Conservation (phyloP, 768 basidiomycete species). For the Leucogyrophana mollusca region DNA sequence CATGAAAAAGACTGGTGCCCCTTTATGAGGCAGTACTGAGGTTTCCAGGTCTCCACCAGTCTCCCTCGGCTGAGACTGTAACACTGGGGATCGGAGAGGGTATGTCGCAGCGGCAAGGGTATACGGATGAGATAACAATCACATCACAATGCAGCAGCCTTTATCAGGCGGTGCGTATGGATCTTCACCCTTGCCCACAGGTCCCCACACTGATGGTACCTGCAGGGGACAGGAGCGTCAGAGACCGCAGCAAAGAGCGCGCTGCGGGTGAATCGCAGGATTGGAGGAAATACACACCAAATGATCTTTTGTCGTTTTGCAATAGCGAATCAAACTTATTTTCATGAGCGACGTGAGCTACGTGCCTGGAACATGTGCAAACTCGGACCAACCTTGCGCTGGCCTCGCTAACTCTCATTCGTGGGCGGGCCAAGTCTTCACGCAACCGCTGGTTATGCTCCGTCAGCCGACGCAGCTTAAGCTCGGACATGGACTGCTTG, state of each 20-base stretch:
- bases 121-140: slow-evolving; percentile 31
- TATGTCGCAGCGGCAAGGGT: slow-evolving; percentile 32
- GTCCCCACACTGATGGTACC: slow-evolving; percentile 95
- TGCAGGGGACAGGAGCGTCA: slow-evolving; percentile 26
- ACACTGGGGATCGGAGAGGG: slow-evolving; percentile 15
- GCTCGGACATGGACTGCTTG: slow-evolving; percentile 97
- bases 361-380: background rate
- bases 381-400: slow-evolving; percentile 65
- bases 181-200: slow-evolving; percentile 84
- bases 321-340: slow-evolving; percentile 89
- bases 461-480: slow-evolving; percentile 88
- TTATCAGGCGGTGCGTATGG: slow-evolving; percentile 84
- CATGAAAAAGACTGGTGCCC: background rate
- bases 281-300: slow-evolving; percentile 52
- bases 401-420: slow-evolving; percentile 90
- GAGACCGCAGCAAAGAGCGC: background rate
- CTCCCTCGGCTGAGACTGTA: slow-evolving; percentile 1
- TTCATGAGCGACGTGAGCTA: slow-evolving; percentile 1
- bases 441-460: slow-evolving; percentile 92
- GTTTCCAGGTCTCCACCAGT: background rate
- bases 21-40: too few species aligned
- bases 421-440: slow-evolving; percentile 87
- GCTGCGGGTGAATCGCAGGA: background rate
- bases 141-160: slow-evolving; percentile 77
- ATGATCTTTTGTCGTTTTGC: slow-evolving; percentile 90